Evolutionary conservation across 164 flowering plant genomes (phyloP).

Genomic region (Umbilicus rupestris): DNA sequence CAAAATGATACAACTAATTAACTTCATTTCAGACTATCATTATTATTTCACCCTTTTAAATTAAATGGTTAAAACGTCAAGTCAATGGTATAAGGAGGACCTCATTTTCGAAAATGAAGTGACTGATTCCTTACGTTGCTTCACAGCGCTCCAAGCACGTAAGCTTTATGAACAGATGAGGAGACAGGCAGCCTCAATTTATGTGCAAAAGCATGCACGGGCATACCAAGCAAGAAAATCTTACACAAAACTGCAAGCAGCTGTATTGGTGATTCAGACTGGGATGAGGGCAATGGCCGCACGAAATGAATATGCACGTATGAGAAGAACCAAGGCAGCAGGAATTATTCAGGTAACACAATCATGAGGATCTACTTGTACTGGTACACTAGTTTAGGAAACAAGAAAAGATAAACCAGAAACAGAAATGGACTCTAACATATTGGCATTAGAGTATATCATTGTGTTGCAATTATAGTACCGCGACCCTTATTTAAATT

Average conservation of each 20-base stretch:
- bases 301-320: conserved; percentile 77
- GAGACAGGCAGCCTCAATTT: conserved; percentile 73
- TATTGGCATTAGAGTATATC: not conserved
- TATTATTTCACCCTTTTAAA: not conserved
- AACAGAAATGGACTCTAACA: not conserved
- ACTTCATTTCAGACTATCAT: not conserved
- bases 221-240: conserved; percentile 40
- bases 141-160: conserved; percentile 57
- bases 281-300: conserved; percentile 92
- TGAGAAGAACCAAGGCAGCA: conserved; percentile 85
- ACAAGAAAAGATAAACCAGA: not conserved
- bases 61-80: not conserved
- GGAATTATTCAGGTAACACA: conserved; percentile 51
- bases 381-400: not conserved
- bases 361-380: conserved; percentile 11
- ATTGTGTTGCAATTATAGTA: not conserved
- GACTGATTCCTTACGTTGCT: not conserved
- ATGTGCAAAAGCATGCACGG: conserved; percentile 71
- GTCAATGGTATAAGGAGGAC: not conserved
- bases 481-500: not conserved
- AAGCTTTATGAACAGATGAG: conserved; percentile 63
- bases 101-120: not conserved
- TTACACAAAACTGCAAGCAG: conserved; percentile 32
- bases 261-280: conserved; percentile 74
- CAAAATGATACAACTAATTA: not conserved